Base-by-base conservation (phyloP, 495 filamentous ascomycete genomes). In the Ascodesmis nigricans region DNA sequence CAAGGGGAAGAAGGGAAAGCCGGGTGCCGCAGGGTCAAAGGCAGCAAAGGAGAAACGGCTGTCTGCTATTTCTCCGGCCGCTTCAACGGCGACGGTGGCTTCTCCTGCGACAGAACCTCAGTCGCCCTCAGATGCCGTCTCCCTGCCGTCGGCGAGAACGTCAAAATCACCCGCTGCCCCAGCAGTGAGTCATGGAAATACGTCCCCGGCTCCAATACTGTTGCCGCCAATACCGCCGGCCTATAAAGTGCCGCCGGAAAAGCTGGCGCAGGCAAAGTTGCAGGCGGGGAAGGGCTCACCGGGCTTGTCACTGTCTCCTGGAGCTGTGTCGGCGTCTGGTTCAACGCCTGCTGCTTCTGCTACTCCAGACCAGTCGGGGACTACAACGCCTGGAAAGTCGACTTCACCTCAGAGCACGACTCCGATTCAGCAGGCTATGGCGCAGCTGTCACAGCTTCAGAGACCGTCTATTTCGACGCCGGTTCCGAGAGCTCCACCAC, bases 341-440 rank as follows among this genome's bases (percentile, higher is more conserved):
- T 53, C 54, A 29, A 51, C 43, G 24, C 42, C n/a, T n/a, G n/a
- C n/a, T n/a, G n/a, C n/a, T n/a, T n/a, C 37, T 30, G 44, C 44
- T 20, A 47, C 42, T 17, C 37, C 44, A 11, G 51, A 35, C 39
- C 52, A 47, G 21, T 43, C 30, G 42, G 54, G 31, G 44, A 47
- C 29, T 31, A 31, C 16, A 31, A 7, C 29, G 17, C 10, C 29
- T 31, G 10, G 9, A 43, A 43, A 30, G 39, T 29, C 14, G 19
- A 16, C 6, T 13, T 18, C 47, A 23, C 29, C 46, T 1, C 36
- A 31, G 17, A 29, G 21, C 11, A 17, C 46, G 16, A 32, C 38
- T 4, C n/a, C 34, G 18, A 10, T 33, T 1, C 31, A 42, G n/a
- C 32, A 35, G 18, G 42, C 42, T 32, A 16, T 36, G 20, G 9